A percentile compares a stretch with the other conserved stretches of the same genome.
Evolutionary conservation across 169 alveolate species (phyloP).

Genomic region (Plasmodium blacklocki): DNA sequence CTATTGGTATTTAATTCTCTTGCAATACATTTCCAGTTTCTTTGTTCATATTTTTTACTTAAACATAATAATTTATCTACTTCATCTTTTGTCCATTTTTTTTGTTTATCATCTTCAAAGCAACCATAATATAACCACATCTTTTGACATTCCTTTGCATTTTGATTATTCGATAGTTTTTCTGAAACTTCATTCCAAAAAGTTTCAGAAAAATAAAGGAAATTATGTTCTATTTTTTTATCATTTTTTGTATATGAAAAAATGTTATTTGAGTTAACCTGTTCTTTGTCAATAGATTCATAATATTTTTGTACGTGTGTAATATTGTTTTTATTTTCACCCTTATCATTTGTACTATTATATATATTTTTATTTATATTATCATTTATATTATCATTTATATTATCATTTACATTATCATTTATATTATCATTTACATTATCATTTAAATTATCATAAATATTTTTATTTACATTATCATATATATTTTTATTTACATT

Average conservation of each 20-base stretch:
- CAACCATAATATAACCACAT: slow-evolving; percentile 67
- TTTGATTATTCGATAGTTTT: slow-evolving; percentile 11
- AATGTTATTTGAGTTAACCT: too few relatives aligned
- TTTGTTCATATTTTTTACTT: slow-evolving; percentile 35
- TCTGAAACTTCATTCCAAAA: slow-evolving; percentile 62
- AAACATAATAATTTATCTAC: slow-evolving; percentile 33
- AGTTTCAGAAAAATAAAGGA: slow-evolving; percentile 13
- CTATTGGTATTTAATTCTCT: slow-evolving; percentile 68
- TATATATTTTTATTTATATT: neutral
- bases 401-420: too few relatives aligned
- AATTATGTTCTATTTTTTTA: neutral
- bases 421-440: too few relatives aligned
- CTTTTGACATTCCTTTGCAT: slow-evolving; percentile 49
- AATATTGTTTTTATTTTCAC: neutral
- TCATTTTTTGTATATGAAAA: neutral
- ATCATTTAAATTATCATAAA: too few relatives aligned
- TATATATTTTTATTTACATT: neutral
- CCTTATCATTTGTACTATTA: neutral
- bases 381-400: neutral
- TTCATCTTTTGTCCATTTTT: slow-evolving; percentile 62
- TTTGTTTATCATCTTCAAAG: slow-evolving; percentile 64
- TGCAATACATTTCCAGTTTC: slow-evolving; percentile 59
- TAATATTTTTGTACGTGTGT: too few relatives aligned
- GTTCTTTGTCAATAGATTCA: neutral
- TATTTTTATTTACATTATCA: too few relatives aligned